Conservation (phyloP, 345 rosid species). For the Populus nigra region DNA sequence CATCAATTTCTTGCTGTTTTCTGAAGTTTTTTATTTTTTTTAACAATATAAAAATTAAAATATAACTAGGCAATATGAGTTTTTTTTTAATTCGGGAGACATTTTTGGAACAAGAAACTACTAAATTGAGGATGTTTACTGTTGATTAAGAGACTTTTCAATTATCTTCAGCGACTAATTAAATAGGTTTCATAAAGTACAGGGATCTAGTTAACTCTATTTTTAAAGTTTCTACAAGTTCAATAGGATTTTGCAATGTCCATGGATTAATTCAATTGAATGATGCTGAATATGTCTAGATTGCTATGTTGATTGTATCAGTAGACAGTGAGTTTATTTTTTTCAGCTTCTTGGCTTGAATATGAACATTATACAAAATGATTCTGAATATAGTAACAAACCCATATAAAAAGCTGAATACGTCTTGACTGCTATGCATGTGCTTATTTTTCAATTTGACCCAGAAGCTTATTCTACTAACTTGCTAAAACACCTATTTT, state of each 20-base stretch:
- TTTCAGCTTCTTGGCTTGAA: not conserved
- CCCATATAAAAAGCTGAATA: not conserved
- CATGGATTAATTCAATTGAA: not conserved
- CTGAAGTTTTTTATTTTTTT: not conserved
- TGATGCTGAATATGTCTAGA: not conserved
- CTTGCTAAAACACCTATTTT: constrained; percentile 8
- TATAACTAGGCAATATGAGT: not conserved
- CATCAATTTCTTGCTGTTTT: not conserved
- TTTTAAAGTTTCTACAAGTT: not conserved
- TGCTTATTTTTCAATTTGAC: not conserved
- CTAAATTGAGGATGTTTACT: no score
- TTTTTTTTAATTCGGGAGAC: not conserved
- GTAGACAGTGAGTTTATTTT: no score
- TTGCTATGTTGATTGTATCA: not conserved
- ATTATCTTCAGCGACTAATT: not conserved
- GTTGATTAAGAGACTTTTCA: not conserved
- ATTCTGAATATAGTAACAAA: not conserved
- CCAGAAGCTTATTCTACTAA: not conserved
- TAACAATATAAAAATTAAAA: not conserved
- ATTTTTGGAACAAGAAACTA: not conserved
- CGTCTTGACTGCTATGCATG: not conserved
- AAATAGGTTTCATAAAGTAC: not conserved
- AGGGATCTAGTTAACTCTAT: not conserved
- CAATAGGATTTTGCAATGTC: not conserved
- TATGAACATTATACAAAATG: not conserved